Evolutionary conservation across 352 stramenopile species (phyloP).

Genomic region (Globisporangium ultimum): DNA sequence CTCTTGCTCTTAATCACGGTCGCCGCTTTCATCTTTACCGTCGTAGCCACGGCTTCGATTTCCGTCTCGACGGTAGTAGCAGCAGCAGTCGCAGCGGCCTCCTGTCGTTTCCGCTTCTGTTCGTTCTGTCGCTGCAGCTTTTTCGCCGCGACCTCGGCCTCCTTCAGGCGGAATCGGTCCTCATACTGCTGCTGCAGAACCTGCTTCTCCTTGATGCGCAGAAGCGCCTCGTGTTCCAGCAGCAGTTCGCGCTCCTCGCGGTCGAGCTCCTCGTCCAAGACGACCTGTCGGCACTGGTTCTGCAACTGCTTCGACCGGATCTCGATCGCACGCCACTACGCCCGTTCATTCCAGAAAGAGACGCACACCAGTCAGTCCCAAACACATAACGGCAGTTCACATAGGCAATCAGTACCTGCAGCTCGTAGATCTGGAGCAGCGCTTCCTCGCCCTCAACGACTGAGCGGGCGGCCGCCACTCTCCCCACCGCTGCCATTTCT

Average conservation of each 20-base stretch:
- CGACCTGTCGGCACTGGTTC: slow-evolving; percentile 53
- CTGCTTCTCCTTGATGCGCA: slow-evolving; percentile 19
- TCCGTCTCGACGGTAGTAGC: not conserved
- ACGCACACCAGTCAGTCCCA: not conserved
- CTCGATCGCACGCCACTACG: slow-evolving; percentile 63
- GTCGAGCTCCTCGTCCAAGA: slow-evolving; percentile 49
- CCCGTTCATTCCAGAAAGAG: too few species aligned
- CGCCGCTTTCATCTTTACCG: not conserved
- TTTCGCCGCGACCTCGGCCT: slow-evolving; percentile 5
- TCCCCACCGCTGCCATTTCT: slow-evolving; percentile 24
- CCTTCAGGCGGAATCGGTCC: slow-evolving; percentile 9
- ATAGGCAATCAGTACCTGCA: slow-evolving; percentile 33
- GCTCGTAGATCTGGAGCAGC: slow-evolving; percentile 54
- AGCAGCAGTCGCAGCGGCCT: not conserved
- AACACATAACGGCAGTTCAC: not conserved
- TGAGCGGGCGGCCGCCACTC: not conserved
- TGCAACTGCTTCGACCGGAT: slow-evolving; percentile 47
- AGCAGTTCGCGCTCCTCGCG: slow-evolving; percentile 40
- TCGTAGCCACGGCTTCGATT: not conserved
- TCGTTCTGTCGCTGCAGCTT: slow-evolving; percentile 21
- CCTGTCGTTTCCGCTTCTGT: slow-evolving; percentile 22
- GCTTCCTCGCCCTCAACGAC: slow-evolving; percentile 37
- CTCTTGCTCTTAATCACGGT: slow-evolving; percentile 5
- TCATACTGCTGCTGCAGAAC: slow-evolving; percentile 18
- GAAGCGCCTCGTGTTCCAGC: slow-evolving; percentile 32